Evolutionary conservation across 768 basidiomycete species (phyloP).

Genomic region (Lactarius deliciosus): DNA sequence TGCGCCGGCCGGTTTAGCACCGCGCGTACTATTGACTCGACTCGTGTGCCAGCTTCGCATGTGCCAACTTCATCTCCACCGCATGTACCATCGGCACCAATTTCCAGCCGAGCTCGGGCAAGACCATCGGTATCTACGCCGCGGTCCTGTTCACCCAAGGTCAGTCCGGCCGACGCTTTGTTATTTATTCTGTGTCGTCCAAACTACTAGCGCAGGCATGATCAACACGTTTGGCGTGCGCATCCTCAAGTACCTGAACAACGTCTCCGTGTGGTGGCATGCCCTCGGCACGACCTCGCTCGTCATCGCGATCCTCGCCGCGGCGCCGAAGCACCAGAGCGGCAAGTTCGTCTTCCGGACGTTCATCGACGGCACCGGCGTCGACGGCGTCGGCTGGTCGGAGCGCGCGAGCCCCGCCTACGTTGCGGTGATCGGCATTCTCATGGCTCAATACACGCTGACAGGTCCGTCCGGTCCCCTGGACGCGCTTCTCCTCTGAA

Average conservation of each 20-base stretch:
- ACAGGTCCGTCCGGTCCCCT: slow-evolving; percentile 47
- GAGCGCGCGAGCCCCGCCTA: slow-evolving; percentile 66
- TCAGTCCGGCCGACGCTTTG: too few species aligned
- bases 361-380: slow-evolving; percentile 70
- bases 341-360: slow-evolving; percentile 67
- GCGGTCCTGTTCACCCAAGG: slow-evolving; percentile 67
- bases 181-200: too few species aligned
- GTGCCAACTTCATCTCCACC: slow-evolving; percentile 68
- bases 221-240: slow-evolving; percentile 77
- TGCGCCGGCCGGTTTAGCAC: slow-evolving; percentile 30
- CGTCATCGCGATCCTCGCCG: slow-evolving; percentile 66
- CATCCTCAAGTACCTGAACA: slow-evolving; percentile 65
- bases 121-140: slow-evolving; percentile 67
- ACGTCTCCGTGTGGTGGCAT: slow-evolving; percentile 74
- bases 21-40: not conserved
- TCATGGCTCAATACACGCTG: slow-evolving; percentile 77
- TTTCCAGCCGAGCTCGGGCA: slow-evolving; percentile 57
- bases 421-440: slow-evolving; percentile 66
- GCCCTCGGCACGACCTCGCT: slow-evolving; percentile 66
- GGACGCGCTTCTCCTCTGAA: not conserved
- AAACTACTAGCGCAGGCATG: slow-evolving; percentile 39
- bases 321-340: slow-evolving; percentile 68
- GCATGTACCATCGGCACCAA: slow-evolving; percentile 55
- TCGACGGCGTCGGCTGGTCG: slow-evolving; percentile 56
- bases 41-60: slow-evolving; percentile 49